phyloP scores from a whole-genome alignment of 208 protist genomes.

The Trichomonas vaginalis region DNA sequence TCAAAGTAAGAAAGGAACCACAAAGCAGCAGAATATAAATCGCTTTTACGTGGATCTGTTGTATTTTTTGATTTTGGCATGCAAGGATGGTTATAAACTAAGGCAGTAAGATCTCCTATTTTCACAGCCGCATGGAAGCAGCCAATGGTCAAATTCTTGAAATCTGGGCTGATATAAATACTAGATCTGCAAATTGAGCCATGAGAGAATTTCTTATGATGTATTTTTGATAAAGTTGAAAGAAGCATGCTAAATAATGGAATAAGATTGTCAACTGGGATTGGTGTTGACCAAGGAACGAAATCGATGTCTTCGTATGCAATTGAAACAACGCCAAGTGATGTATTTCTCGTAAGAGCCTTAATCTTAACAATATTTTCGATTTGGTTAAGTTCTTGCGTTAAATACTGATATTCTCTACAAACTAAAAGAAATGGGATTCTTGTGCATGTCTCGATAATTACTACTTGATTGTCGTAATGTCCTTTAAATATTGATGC shows the following conservation, averaged over 20 bases:
- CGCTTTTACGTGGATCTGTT: not conserved
- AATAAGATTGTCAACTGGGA: not conserved
- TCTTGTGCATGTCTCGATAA: not conserved
- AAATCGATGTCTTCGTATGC: not conserved
- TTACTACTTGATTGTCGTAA: not conserved
- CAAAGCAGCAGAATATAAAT: not conserved
- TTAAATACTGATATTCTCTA: not conserved
- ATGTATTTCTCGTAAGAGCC: not conserved
- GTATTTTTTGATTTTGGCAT: not conserved
- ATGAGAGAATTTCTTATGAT: not conserved
- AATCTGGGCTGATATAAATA: not conserved
- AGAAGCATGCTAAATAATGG: not conserved
- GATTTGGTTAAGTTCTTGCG: not conserved
- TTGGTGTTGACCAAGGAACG: not conserved
- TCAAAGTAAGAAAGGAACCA: not conserved
- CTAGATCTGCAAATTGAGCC: not conserved
- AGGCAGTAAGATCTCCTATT: not conserved
- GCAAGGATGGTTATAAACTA: not conserved
- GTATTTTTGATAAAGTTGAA: not conserved
- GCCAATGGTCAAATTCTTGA: not conserved
- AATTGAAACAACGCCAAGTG: not conserved
- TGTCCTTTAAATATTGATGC: not conserved
- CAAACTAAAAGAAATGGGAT: not conserved
- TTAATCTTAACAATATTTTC: not conserved
- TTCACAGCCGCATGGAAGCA: not conserved